phyloP scores from a whole-genome alignment of 495 filamentous ascomycete genomes.

The Penicillium simplicissimum region DNA sequence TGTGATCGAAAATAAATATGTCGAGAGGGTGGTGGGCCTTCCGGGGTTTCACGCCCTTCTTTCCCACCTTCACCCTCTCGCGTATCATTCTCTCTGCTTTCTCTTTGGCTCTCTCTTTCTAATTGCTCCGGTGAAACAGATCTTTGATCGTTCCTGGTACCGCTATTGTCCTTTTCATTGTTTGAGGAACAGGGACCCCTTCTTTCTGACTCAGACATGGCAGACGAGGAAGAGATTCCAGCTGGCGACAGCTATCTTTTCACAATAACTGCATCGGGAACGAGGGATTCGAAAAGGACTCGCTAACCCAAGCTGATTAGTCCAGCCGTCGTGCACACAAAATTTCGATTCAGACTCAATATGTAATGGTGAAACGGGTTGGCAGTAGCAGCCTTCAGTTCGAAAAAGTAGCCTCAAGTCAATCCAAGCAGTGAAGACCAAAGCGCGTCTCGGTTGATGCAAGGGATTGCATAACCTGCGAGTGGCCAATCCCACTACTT shows the following conservation, averaged over 20 bases:
- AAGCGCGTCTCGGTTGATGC: background rate
- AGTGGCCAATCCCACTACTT: conserved; percentile 6
- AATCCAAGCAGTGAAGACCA: background rate
- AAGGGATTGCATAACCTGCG: background rate
- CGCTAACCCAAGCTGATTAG: background rate
- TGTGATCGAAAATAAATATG: conserved; percentile 26
- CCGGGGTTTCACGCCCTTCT: background rate
- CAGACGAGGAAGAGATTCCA: background rate
- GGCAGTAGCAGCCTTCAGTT: background rate
- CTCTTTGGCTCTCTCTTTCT: background rate
- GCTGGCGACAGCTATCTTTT: background rate
- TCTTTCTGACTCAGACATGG: background rate
- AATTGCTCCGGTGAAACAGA: background rate
- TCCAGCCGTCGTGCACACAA: background rate
- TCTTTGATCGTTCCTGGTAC: background rate
- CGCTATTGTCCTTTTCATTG: background rate
- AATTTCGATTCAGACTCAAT: background rate
- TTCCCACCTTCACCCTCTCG: background rate
- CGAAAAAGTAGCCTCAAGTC: background rate
- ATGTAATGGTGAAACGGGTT: background rate
- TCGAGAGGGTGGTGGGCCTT: background rate
- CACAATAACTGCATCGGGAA: background rate
- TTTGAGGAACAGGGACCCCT: background rate
- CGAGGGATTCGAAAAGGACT: too few species aligned
- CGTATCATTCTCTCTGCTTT: background rate